Evolutionary conservation across 371 early-diverging fungal species (phyloP), one percentile per base, ranked within the genome.

Genomic region (Saksenaea vasiformis): DNA sequence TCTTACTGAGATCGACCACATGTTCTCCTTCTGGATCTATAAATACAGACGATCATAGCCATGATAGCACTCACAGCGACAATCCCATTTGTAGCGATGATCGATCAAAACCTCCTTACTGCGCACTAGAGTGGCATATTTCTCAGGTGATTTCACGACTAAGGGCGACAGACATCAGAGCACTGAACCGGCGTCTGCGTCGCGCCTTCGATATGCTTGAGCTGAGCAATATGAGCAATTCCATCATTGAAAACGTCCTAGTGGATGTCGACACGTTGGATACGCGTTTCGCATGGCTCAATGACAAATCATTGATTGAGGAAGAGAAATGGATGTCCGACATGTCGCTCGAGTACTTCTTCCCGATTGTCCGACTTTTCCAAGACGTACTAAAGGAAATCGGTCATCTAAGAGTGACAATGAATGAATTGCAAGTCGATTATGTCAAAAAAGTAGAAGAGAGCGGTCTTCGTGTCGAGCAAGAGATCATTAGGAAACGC

Each of bases 151-250:
- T 82, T 35, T 80, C 86, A 56, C 69, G 88, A 11, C 37, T 87
- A 34, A 65, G 78, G n/a, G 77, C 78, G 5, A 83, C 87, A 0
- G 87, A 87, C 38, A 83, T 85, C 5, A 71, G 87, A 44, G 84
- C 87, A 22, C 51, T 88, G 38, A 89, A 87, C 47, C 73, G 90
- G 27, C 76, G 86, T 17, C 69, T 88, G 13, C 66, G 73, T 38
- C 74, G 88, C 24, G 78, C 84, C 3, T 92, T 92, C 77, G 90
- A 92, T 69, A 82, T 92, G 24, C 71, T 85, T 8, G 90, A 90
- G 36, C 76, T 92, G 24, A 85, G 86, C n/a, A 82, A 80, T 28
- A 83, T 92, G 80, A 87, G 88, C 60, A 89, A 92, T 60, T 87
- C 87, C 19, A 87, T 90, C 17, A 87, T 92, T 36, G 88, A 89